Evolutionary conservation across 805 yeast species (phyloP).

Genomic region (Starmerella apicola): DNA sequence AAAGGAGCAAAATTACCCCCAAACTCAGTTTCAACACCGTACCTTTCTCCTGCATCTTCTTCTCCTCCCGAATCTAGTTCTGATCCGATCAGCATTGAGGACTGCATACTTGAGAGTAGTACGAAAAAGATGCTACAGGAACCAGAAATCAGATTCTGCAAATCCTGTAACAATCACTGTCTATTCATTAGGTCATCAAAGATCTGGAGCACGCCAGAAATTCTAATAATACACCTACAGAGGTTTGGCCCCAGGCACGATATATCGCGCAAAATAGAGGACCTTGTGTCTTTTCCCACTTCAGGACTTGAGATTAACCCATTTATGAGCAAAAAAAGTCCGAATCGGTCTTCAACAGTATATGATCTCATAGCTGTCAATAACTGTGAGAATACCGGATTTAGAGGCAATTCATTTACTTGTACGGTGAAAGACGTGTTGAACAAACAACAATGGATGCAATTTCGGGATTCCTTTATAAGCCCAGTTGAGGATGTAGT

Average conservation of each 20-base stretch:
- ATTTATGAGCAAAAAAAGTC: slow-evolving; percentile 30
- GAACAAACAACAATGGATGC: slow-evolving; percentile 65
- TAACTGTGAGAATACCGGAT: slow-evolving; percentile 85
- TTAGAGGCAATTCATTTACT: slow-evolving; percentile 97
- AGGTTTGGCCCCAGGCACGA: slow-evolving; percentile 76
- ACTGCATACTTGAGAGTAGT: too few species aligned
- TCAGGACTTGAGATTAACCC: slow-evolving; percentile 61
- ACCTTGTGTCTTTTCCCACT: slow-evolving; percentile 75
- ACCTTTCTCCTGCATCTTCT: too few species aligned
- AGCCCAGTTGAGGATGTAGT: slow-evolving; percentile 48
- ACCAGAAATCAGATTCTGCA: too few species aligned
- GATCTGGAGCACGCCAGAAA: slow-evolving; percentile 88
- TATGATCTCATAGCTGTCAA: slow-evolving; percentile 89
- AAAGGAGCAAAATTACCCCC: too few species aligned
- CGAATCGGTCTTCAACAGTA: slow-evolving; percentile 24
- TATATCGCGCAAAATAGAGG: slow-evolving; percentile 80
- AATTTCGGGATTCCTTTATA: slow-evolving; percentile 78
- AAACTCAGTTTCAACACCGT: too few species aligned
- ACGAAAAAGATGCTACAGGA: too few species aligned
- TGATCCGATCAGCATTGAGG: too few species aligned
- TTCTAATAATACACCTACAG: slow-evolving; percentile 77
- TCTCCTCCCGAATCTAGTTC: too few species aligned
- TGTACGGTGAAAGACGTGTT: slow-evolving; percentile 71
- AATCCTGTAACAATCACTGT: too few species aligned
- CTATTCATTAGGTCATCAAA: too few species aligned